Percentiles rank a stretch among this genome's conserved stretches.
Evolutionary conservation across 2,329 filamentous ascomycete species (phyloP).

Genomic region (Ampelomyces quisqualis): DNA sequence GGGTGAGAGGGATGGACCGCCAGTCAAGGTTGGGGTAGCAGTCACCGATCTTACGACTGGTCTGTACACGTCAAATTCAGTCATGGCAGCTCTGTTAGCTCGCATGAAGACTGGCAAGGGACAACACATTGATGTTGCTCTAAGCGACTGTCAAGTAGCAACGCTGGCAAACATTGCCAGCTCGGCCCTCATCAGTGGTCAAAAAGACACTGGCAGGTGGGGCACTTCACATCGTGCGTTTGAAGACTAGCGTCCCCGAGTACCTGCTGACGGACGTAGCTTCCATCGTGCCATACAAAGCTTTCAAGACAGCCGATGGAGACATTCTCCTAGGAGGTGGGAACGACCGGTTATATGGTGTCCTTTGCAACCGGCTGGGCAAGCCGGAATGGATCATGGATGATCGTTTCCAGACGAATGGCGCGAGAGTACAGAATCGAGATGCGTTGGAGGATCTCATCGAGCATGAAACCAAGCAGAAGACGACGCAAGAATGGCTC

Average conservation of each 20-base stretch:
- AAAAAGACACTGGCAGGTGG: conserved; percentile 88
- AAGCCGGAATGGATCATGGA: conserved; percentile 61
- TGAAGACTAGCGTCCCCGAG: neutral
- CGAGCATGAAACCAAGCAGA: conserved; percentile 69
- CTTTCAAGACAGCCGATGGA: conserved; percentile 67
- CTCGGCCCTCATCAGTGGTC: conserved; percentile 81
- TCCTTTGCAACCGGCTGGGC: conserved; percentile 59
- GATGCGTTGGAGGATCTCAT: conserved; percentile 75
- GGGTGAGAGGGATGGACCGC: conserved; percentile 79
- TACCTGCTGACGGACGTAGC: conserved; percentile 54
- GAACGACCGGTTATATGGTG: conserved; percentile 62
- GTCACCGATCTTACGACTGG: conserved; percentile 96
- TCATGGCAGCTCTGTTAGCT: conserved; percentile 88
- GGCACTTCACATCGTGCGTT: conserved; percentile 85
- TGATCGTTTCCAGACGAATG: conserved; percentile 59
- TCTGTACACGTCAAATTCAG: conserved; percentile 89
- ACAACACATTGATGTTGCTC: conserved; percentile 86
- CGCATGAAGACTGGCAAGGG: conserved; percentile 73
- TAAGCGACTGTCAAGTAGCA: conserved; percentile 94
- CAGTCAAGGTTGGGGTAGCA: conserved; percentile 95
- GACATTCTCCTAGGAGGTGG: conserved; percentile 65
- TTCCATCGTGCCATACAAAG: conserved; percentile 94
- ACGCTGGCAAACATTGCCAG: conserved; percentile 95
- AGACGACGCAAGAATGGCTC: conserved; percentile 87
- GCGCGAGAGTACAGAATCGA: conserved; percentile 66